These are phyloP conservation scores for Candida rishiriensis DNA, from an alignment of 805 yeast species.

Conservation along the genomic window DNA sequence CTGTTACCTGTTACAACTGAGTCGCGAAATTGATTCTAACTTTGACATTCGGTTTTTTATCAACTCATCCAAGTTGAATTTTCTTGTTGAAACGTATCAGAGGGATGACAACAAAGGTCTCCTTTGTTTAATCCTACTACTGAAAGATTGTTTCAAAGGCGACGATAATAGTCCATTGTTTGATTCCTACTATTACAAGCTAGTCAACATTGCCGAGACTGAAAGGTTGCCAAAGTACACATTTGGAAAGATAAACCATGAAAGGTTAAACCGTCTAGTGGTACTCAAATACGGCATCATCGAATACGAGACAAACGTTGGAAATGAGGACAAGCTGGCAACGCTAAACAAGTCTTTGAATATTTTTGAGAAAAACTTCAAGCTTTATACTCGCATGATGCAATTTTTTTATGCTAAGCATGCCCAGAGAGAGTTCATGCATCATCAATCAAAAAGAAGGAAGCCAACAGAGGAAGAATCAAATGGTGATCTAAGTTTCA, in stretches of 20 bases:
- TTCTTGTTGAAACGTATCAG: constrained; percentile 15
- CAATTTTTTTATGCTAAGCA: constrained; percentile 4
- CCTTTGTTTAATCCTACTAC: constrained; percentile 12
- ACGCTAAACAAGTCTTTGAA: neutral
- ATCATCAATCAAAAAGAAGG: constrained; percentile 7
- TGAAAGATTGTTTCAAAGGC: constrained; percentile 10
- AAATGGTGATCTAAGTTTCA: constrained; percentile 1
- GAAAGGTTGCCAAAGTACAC: constrained; percentile 4
- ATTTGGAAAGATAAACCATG: constrained; percentile 13
- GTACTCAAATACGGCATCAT: constrained; percentile 9
- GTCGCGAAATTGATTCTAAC: constrained; percentile 14
- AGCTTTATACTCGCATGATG: constrained; percentile 8
- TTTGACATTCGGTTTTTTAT: constrained; percentile 18
- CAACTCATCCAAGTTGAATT: constrained; percentile 18
- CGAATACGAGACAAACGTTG: constrained; percentile 1
- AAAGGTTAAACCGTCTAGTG: constrained; percentile 5
- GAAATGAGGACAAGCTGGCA: neutral
- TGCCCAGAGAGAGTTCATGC: neutral
- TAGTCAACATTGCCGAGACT: constrained; percentile 8
- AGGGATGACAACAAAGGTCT: constrained; percentile 13
- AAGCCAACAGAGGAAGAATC: constrained; percentile 7
- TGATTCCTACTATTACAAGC: constrained; percentile 18
- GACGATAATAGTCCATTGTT: constrained; percentile 9
- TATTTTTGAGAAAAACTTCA: constrained; percentile 6
- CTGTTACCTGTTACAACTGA: constrained; percentile 14